A percentile compares a stretch with the other conserved stretches of the same genome.
These are phyloP conservation scores for Leptoxyphium fumago DNA, from an alignment of 2,329 filamentous ascomycete genomes.

Conservation along the genomic window DNA sequence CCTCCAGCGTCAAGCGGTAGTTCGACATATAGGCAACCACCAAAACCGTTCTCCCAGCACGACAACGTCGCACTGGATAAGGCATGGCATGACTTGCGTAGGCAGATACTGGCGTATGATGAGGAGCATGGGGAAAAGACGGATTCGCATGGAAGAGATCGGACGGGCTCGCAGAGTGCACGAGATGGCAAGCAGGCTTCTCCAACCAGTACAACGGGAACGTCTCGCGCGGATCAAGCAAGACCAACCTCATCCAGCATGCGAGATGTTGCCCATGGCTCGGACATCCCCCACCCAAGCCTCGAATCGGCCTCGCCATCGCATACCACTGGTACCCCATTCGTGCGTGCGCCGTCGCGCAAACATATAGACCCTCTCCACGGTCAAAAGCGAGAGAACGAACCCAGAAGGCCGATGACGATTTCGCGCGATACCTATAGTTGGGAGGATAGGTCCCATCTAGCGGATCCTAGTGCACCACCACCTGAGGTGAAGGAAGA, in stretches of 20 bases:
- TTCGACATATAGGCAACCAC: constrained; percentile 13
- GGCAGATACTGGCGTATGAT: constrained; percentile 19
- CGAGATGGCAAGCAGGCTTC: neutral
- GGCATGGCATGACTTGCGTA: constrained; percentile 21
- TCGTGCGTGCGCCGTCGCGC: constrained; percentile 34
- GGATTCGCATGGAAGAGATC: constrained; percentile 6
- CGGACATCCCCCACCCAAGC: constrained; percentile 3
- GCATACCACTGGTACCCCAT: constrained; percentile 33
- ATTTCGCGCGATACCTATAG: constrained; percentile 32
- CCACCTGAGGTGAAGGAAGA: constrained; percentile 7
- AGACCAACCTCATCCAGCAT: constrained; percentile 10
- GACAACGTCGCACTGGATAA: constrained; percentile 22
- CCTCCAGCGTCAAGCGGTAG: constrained; percentile 15
- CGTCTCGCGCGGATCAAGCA: neutral
- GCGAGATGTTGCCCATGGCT: constrained; percentile 8
- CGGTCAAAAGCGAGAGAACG: constrained; percentile 12
- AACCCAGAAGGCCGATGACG: constrained; percentile 11
- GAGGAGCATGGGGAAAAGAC: constrained; percentile 21
- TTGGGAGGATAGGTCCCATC: constrained; percentile 28
- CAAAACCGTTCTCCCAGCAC: constrained; percentile 23
- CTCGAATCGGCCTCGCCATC: constrained; percentile 5
- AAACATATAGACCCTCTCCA: constrained; percentile 17
- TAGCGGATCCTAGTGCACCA: constrained; percentile 14
- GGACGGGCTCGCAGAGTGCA: constrained; percentile 6
- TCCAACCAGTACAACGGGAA: neutral